Evolutionary conservation across 2,329 filamentous ascomycete species (phyloP).

Genomic region (Didymellaceae sp.): DNA sequence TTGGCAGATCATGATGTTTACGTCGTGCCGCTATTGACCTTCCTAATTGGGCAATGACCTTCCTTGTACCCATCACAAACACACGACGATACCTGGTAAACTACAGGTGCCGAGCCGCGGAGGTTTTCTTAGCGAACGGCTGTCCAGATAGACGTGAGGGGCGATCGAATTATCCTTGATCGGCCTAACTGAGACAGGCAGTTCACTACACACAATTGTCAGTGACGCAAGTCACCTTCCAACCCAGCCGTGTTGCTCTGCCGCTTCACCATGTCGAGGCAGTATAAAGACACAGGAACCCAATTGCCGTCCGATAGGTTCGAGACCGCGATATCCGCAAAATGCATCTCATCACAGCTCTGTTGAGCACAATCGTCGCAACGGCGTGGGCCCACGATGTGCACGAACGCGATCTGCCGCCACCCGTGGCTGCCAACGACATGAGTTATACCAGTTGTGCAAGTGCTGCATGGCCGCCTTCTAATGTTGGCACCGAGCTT

Average conservation of each 20-base stretch:
- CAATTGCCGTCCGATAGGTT: not conserved
- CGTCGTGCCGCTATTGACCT: conserved; percentile 31
- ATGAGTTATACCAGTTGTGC: conserved; percentile 42
- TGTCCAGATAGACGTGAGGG: conserved; percentile 5
- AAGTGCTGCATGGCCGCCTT: conserved; percentile 52
- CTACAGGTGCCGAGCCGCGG: conserved; percentile 36
- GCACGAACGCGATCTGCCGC: conserved; percentile 36
- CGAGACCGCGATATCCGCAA: not conserved
- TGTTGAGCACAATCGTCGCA: conserved; percentile 25
- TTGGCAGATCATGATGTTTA: conserved; percentile 10
- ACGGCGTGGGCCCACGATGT: conserved; percentile 34
- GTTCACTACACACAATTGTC: conserved; percentile 24
- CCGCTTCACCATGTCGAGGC: conserved; percentile 3
- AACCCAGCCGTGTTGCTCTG: conserved; percentile 4
- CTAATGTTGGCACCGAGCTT: conserved; percentile 46
- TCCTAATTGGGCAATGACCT: conserved; percentile 36
- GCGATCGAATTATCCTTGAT: conserved; percentile 2
- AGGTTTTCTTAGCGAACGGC: conserved; percentile 10
- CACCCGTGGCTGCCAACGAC: conserved; percentile 41
- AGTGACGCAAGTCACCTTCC: conserved; percentile 7
- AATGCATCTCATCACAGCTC: conserved; percentile 29
- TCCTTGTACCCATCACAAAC: conserved; percentile 27
- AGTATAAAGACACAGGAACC: conserved; percentile 19
- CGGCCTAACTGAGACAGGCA: conserved; percentile 38
- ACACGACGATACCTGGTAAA: conserved; percentile 18